phyloP scores from a whole-genome alignment of 106 monocot species.

The Acorus calamus region DNA sequence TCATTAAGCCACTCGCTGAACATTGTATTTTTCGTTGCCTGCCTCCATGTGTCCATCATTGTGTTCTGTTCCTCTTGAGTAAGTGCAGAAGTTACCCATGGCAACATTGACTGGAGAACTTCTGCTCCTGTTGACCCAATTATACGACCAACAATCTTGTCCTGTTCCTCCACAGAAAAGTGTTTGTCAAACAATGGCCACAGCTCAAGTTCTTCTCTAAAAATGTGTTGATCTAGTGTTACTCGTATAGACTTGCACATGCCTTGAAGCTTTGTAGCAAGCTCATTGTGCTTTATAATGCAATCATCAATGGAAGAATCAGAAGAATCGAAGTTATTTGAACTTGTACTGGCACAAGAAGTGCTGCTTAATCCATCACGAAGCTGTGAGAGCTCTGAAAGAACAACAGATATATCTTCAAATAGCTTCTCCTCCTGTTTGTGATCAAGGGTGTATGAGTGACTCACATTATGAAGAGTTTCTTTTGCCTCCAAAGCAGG shows the following conservation, averaged over 20 bases:
- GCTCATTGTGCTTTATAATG: slow-evolving; percentile 60
- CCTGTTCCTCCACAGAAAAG: slow-evolving; percentile 95
- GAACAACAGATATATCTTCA: slow-evolving; percentile 73
- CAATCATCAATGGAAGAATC: slow-evolving; percentile 15
- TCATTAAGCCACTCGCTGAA: slow-evolving; percentile 99
- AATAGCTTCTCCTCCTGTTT: slow-evolving; percentile 98
- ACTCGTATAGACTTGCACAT: slow-evolving; percentile 99
- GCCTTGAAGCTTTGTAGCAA: slow-evolving; percentile 89
- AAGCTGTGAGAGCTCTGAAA: slow-evolving; percentile 63
- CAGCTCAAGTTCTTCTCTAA: slow-evolving; percentile 91
- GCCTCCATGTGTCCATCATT: slow-evolving; percentile 96
- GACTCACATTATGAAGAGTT: slow-evolving; percentile 95
- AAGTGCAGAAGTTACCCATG: slow-evolving; percentile 97
- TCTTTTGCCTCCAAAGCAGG: slow-evolving; percentile 98
- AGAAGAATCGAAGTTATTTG: slow-evolving; percentile 3
- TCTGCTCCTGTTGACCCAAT: slow-evolving; percentile 98
- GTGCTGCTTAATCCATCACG: slow-evolving; percentile 28
- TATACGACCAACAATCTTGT: slow-evolving; percentile 92
- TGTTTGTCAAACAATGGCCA: slow-evolving; percentile 97
- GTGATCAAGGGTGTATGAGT: slow-evolving; percentile 94
- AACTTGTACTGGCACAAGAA: slow-evolving; percentile 9
- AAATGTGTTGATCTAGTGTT: slow-evolving; percentile 87
- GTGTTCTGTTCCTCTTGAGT: slow-evolving; percentile 92
- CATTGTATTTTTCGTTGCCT: slow-evolving; percentile 99
- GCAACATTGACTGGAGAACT: slow-evolving; percentile 96